Evolutionary conservation across 148 eudicot genomes (phyloP).

Genomic region (Amaranthus palmeri): DNA sequence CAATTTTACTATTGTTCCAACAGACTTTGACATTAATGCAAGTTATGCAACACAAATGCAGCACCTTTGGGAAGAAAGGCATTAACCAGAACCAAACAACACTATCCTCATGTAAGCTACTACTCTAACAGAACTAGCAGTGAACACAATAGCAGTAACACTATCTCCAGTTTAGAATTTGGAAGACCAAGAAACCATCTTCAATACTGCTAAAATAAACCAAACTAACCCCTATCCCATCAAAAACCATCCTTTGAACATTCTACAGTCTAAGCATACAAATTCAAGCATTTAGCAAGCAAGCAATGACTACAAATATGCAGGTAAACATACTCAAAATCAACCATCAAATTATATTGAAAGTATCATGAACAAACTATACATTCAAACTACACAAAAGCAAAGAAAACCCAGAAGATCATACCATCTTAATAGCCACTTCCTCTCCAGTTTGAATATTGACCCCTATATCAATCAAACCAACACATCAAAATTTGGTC

Average conservation of each 20-base stretch:
- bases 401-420: slow-evolving; percentile 12
- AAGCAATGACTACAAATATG: slow-evolving; percentile 3
- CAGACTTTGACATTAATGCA: not conserved
- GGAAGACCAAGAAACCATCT: not conserved
- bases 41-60: not conserved
- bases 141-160: not conserved
- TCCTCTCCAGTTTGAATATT: slow-evolving; percentile 87
- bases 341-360: not conserved
- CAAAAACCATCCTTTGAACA: not conserved
- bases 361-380: slow-evolving; percentile 1
- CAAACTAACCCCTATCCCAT: not conserved
- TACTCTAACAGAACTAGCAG: slow-evolving; percentile 4
- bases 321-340: slow-evolving; percentile 12
- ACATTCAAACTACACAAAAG: slow-evolving; percentile 1
- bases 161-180: not conserved
- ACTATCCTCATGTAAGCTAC: not conserved
- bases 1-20: not conserved
- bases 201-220: not conserved
- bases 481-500: slow-evolving; percentile 20
- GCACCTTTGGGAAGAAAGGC: not conserved
- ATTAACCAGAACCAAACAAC: not conserved
- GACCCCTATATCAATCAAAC: slow-evolving; percentile 46
- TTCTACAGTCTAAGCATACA: slow-evolving; percentile 6
- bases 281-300: not conserved
- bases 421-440: slow-evolving; percentile 84